These are phyloP conservation scores for Grifola frondosa DNA, from an alignment of 1,284 basidiomycete species.

Conservation along the genomic window DNA sequence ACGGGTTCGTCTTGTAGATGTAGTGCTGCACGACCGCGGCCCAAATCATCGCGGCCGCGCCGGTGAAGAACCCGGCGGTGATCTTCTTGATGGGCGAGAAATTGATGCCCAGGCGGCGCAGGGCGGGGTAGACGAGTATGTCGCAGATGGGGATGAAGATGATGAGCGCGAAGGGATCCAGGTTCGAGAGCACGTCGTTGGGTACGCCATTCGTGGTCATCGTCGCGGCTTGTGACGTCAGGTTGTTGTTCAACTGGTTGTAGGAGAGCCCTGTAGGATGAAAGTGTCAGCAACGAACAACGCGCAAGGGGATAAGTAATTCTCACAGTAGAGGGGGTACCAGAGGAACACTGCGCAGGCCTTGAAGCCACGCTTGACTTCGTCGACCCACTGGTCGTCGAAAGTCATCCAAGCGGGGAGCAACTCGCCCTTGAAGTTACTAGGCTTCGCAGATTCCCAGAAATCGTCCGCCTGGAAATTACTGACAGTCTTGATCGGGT, in stretches of 20 bases:
- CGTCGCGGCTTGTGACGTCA: slow-evolving; percentile 74
- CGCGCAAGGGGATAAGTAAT: not conserved
- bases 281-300: slow-evolving; percentile 1
- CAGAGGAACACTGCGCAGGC: slow-evolving; percentile 84
- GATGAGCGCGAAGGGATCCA: slow-evolving; percentile 76
- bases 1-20: slow-evolving; percentile 76
- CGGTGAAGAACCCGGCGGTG: slow-evolving; percentile 70
- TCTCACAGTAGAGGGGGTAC: slow-evolving; percentile 71
- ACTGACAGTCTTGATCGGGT: slow-evolving; percentile 47
- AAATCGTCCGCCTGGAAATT: slow-evolving; percentile 64
- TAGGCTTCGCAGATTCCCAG: slow-evolving; percentile 81
- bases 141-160: slow-evolving; percentile 76
- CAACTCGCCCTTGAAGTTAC: slow-evolving; percentile 39
- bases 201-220: slow-evolving; percentile 75
- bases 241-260: slow-evolving; percentile 77
- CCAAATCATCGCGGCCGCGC: slow-evolving; percentile 61
- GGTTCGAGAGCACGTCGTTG: slow-evolving; percentile 80
- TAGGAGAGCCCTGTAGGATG: slow-evolving; percentile 63
- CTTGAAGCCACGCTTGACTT: slow-evolving; percentile 79
- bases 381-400: slow-evolving; percentile 81
- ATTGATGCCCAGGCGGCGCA: slow-evolving; percentile 63
- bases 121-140: slow-evolving; percentile 67
- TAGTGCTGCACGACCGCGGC: slow-evolving; percentile 72
- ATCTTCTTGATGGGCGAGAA: slow-evolving; percentile 79
- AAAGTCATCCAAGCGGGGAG: slow-evolving; percentile 71